Evolutionary conservation across 257 asterid species (phyloP).

Genomic region (Solanum appendiculatum): DNA sequence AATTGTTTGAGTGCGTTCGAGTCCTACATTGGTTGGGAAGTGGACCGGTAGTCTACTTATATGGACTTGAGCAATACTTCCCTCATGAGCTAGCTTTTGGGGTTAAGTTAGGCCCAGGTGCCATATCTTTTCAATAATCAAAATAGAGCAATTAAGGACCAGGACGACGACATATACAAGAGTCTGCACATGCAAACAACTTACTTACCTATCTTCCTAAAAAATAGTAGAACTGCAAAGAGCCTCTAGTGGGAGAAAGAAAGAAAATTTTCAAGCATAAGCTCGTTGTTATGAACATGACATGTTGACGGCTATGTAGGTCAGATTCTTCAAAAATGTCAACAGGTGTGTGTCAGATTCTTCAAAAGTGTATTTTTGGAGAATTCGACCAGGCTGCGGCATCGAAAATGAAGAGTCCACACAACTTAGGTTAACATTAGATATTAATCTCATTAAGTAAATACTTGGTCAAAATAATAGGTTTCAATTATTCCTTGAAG

Average conservation of each 20-base stretch:
- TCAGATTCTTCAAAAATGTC: not conserved
- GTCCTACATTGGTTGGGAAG: too few relatives aligned
- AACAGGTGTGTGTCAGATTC: not conserved
- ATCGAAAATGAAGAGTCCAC: not conserved
- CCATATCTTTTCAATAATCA: not conserved
- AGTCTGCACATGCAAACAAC: not conserved
- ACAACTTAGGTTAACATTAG: not conserved
- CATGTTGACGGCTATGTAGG: not conserved
- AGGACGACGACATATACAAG: not conserved
- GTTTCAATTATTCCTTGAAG: not conserved
- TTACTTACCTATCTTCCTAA: not conserved
- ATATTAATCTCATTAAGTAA: not conserved
- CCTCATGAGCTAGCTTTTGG: not conserved
- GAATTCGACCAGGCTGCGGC: not conserved
- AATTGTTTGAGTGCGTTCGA: not conserved
- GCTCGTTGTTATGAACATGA: not conserved
- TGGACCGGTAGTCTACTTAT: too few relatives aligned
- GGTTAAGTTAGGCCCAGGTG: not conserved
- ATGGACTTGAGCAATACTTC: too few relatives aligned
- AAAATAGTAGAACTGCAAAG: not conserved
- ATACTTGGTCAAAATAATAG: not conserved
- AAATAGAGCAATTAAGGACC: not conserved
- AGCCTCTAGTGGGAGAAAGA: not conserved
- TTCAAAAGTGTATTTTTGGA: not conserved
- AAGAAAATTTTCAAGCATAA: not conserved